Evolutionary conservation across 306 rosid species (phyloP).

Genomic region (Cicer yamashitae): DNA sequence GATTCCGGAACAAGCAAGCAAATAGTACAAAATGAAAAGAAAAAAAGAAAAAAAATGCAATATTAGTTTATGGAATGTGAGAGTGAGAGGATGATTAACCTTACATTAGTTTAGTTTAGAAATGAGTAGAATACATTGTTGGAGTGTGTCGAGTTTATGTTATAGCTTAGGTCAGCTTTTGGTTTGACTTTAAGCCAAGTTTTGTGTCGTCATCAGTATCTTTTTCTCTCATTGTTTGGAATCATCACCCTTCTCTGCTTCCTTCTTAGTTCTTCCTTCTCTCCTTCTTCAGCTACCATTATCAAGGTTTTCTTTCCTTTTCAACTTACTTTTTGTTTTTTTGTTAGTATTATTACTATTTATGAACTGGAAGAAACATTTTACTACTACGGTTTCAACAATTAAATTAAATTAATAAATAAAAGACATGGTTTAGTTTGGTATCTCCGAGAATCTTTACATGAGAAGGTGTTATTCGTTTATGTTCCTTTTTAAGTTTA

Average conservation of each 20-base stretch:
- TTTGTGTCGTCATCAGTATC: conserved; percentile 46
- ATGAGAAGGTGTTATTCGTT: conserved; percentile 30
- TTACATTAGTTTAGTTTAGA: too few relatives aligned
- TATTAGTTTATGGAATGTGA: too few relatives aligned
- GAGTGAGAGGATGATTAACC: too few relatives aligned
- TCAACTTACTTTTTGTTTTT: conserved; percentile 2
- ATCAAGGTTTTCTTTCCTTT: background rate
- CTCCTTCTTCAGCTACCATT: conserved; percentile 1
- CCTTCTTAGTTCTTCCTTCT: conserved; percentile 14
- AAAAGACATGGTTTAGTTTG: conserved; percentile 43
- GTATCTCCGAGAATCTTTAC: conserved; percentile 68
- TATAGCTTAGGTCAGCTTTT: background rate
- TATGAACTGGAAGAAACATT: background rate
- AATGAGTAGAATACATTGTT: too few relatives aligned
- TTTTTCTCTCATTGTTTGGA: conserved; percentile 29
- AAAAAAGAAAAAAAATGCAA: too few relatives aligned
- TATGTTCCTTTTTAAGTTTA: background rate
- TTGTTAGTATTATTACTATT: background rate
- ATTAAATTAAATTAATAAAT: background rate
- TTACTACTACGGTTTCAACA: background rate
- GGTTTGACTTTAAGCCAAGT: conserved; percentile 54
- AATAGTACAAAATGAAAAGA: too few relatives aligned
- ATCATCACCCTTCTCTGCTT: conserved; percentile 39
- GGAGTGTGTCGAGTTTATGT: background rate
- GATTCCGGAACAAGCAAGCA: too few relatives aligned